Percentiles rank a stretch among this genome's conserved stretches.
phyloP scores from a whole-genome alignment of 192 early-diverging fungal genomes.

The Podila horticola region DNA sequence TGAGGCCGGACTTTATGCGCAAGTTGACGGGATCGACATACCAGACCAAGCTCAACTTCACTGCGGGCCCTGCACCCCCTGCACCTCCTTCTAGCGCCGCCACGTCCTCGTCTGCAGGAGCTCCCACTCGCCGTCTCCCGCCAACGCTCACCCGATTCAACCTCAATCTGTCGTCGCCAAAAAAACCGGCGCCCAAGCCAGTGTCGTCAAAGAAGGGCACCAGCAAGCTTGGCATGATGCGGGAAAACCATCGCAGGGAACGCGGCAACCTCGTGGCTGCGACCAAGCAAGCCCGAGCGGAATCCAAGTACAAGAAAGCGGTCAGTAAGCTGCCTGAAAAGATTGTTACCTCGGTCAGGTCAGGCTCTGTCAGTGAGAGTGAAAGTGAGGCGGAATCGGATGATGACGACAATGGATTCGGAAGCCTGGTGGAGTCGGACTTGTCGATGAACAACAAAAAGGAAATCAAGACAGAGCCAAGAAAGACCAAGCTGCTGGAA shows the following conservation, averaged over 20 bases:
- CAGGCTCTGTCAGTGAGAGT: slow-evolving; percentile 19
- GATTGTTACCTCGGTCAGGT: background rate
- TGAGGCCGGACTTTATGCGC: slow-evolving; percentile 3
- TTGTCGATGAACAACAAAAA: slow-evolving; percentile 17
- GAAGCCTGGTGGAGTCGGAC: slow-evolving; percentile 40
- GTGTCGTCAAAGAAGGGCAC: slow-evolving; percentile 41
- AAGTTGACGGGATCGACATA: slow-evolving; percentile 1
- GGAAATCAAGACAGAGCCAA: slow-evolving; percentile 33
- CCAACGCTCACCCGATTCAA: slow-evolving; percentile 14
- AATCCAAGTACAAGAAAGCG: background rate
- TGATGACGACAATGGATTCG: slow-evolving; percentile 33
- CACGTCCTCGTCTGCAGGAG: slow-evolving; percentile 5
- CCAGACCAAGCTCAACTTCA: slow-evolving; percentile 31
- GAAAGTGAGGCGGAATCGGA: slow-evolving; percentile 44
- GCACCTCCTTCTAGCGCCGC: background rate
- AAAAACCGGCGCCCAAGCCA: slow-evolving; percentile 11
- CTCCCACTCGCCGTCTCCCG: slow-evolving; percentile 4
- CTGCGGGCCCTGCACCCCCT: background rate
- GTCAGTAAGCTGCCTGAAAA: background rate
- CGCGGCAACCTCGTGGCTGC: slow-evolving; percentile 27
- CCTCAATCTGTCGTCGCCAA: slow-evolving; percentile 5
- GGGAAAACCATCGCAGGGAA: slow-evolving; percentile 24
- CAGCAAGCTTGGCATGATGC: slow-evolving; percentile 46
- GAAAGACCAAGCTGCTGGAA: slow-evolving; percentile 60
- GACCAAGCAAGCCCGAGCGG: slow-evolving; percentile 29